phyloP scores from a whole-genome alignment of 106 monocot genomes.

The Agapanthus africanus region DNA sequence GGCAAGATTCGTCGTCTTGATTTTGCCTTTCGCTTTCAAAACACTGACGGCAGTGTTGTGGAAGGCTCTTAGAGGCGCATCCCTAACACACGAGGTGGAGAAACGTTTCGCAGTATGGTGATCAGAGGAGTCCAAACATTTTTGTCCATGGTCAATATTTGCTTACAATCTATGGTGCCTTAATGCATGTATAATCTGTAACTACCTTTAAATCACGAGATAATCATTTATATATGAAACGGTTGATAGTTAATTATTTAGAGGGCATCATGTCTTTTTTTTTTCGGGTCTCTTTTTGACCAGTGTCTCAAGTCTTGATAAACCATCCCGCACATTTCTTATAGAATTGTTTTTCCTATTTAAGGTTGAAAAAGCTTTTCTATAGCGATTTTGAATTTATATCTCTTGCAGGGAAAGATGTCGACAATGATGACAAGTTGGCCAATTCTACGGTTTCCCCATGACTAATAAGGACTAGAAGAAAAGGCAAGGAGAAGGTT shows the following conservation, averaged over 20 bases:
- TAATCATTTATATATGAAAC: background rate
- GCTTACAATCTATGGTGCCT: background rate
- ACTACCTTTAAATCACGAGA: background rate
- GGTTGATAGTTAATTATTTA: background rate
- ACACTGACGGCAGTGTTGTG: too few species aligned
- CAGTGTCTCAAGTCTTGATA: background rate
- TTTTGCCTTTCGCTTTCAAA: too few species aligned
- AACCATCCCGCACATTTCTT: background rate
- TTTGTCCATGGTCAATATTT: background rate
- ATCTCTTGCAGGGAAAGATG: background rate
- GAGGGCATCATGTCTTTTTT: background rate
- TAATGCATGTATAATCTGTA: background rate
- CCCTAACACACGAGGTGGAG: too few species aligned
- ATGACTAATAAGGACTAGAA: background rate
- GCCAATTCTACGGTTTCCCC: background rate
- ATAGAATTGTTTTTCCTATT: background rate
- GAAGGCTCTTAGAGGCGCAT: too few species aligned
- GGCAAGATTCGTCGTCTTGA: too few species aligned
- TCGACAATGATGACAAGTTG: background rate
- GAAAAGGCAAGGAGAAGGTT: constrained; percentile 1
- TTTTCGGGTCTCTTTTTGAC: background rate
- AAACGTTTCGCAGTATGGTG: too few species aligned
- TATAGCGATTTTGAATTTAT: background rate
- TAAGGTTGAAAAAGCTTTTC: background rate
- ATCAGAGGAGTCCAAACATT: too few species aligned